Evolutionary conservation across 2,329 filamentous ascomycete species (phyloP).

Genomic region (Curvularia eragrostidis): DNA sequence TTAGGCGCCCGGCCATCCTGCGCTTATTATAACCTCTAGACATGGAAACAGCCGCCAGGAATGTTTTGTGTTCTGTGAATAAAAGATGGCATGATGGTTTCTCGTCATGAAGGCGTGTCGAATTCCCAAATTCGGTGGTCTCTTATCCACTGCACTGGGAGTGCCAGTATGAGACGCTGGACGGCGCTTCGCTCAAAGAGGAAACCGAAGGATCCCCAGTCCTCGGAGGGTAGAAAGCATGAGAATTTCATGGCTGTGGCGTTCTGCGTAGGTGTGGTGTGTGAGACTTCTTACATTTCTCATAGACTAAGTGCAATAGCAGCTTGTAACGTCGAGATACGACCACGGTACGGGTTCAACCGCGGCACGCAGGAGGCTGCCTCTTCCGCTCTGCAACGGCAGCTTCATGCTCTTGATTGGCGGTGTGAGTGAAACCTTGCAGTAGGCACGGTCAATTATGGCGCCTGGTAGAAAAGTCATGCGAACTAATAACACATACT

Average conservation of each 20-base stretch:
- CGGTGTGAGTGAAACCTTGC: conserved; percentile 1
- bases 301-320: not conserved
- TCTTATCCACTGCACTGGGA: not conserved
- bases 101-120: not conserved
- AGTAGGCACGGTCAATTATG: conserved; percentile 2
- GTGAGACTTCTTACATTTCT: not conserved
- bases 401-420: conserved; percentile 1
- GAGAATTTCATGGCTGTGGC: not conserved
- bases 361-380: conserved; percentile 11
- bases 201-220: not conserved
- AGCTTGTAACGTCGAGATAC: conserved; percentile 23
- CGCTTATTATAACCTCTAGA: conserved; percentile 16
- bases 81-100: not conserved
- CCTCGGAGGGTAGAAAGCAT: not conserved
- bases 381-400: conserved; percentile 1
- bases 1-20: conserved; percentile 18
- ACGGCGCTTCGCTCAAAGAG: not conserved
- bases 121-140: not conserved
- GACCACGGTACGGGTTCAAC: conserved; percentile 5
- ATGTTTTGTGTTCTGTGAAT: conserved; percentile 2
- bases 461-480: conserved; percentile 7
- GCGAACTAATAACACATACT: conserved; percentile 9
- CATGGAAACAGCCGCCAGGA: conserved; percentile 17
- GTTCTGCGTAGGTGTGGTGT: not conserved
- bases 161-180: not conserved